Evolutionary conservation across 2,329 filamentous ascomycete genomes (phyloP), one percentile per base, ranked within the genome.

Genomic region (Decorospora gaudefroyi): DNA sequence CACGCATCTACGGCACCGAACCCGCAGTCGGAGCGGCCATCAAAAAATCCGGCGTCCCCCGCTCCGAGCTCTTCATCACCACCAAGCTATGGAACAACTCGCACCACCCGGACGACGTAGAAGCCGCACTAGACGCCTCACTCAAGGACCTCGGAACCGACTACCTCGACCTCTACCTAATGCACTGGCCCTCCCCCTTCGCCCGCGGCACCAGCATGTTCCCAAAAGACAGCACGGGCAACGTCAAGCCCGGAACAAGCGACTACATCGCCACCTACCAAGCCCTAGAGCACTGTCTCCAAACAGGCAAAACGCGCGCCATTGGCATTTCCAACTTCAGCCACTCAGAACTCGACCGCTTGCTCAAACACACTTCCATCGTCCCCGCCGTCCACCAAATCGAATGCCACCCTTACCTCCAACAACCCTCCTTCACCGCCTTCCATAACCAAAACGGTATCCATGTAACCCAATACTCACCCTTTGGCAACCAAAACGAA

Each of bases 31-130:
- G 59, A 42, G 53, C 53, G 27, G 62, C 61, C 5, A 64, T 68
- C 29, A 59, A 64, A 32, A 63, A 66, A 22, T 61, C 59, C 2
- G 65, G 64, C 13, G 43, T 69, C 17, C 55, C 62, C 18, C 62
- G 64, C 21, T 87, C 55, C 3, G 41, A 67, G 18, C 52, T 68
- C 28, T 67, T 67, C 49, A 51, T 68, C 17, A 67, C 91, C 48
- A 90, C 86, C 70, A 95, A 95, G 78, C 83, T 95, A 41, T 95
- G 90, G 90, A 90, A 91, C 76, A 85, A 85, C 62, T 91, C 89
- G 79, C 88, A 95, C 76, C 86, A 91, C 63, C 79, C 64, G 1
- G 59, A 65, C 21, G 65, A 81, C 59, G 90, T 92, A 61, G 80
- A 77, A 70, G 81, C 81, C 70, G 84, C 83, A 62, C 88, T 95